Percentiles rank a stretch among this genome's conserved stretches.
phyloP scores from a whole-genome alignment of 805 yeast species.

The Ogataea henricii region DNA sequence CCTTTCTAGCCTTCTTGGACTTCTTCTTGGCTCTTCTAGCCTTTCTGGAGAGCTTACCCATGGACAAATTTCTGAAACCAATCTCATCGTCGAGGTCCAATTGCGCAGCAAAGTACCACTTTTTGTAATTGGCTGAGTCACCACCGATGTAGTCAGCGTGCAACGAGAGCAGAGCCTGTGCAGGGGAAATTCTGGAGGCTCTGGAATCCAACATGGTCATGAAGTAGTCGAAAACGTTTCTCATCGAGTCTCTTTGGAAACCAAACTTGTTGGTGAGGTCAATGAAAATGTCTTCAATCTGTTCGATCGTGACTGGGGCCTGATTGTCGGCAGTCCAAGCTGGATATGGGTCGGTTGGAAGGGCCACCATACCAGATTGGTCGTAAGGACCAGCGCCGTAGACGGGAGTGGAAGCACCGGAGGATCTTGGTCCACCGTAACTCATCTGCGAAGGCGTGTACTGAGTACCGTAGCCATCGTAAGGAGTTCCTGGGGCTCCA shows the following conservation, averaged over 20 bases:
- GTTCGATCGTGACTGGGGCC: slow-evolving; percentile 81
- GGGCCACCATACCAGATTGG: slow-evolving; percentile 54
- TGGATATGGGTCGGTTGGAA: slow-evolving; percentile 93
- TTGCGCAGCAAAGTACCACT: slow-evolving; percentile 89
- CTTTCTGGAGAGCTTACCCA: slow-evolving; percentile 75
- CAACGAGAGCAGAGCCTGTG: slow-evolving; percentile 77
- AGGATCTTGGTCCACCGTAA: slow-evolving; percentile 82
- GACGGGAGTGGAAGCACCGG: slow-evolving; percentile 94
- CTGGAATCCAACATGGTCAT: slow-evolving; percentile 83
- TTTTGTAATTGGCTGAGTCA: slow-evolving; percentile 80
- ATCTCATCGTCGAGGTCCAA: slow-evolving; percentile 82
- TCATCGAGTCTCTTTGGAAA: slow-evolving; percentile 90
- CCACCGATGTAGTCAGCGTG: slow-evolving; percentile 91
- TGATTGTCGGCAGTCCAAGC: slow-evolving; percentile 98
- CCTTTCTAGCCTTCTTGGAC: slow-evolving; percentile 73
- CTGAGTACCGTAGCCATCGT: slow-evolving; percentile 57
- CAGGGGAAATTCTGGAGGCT: slow-evolving; percentile 86
- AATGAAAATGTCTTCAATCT: slow-evolving; percentile 83
- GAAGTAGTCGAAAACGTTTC: slow-evolving; percentile 86
- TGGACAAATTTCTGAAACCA: slow-evolving; percentile 78
- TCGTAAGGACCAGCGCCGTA: slow-evolving; percentile 42
- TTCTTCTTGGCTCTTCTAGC: slow-evolving; percentile 81
- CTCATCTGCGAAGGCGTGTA: slow-evolving; percentile 82
- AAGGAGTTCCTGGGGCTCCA: slow-evolving; percentile 63
- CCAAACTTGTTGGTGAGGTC: slow-evolving; percentile 83